A percentile compares a stretch with the other conserved stretches of the same genome.
Conservation (phyloP, 2,329 filamentous ascomycete species). For the Chaetomiaceae sp. region DNA sequence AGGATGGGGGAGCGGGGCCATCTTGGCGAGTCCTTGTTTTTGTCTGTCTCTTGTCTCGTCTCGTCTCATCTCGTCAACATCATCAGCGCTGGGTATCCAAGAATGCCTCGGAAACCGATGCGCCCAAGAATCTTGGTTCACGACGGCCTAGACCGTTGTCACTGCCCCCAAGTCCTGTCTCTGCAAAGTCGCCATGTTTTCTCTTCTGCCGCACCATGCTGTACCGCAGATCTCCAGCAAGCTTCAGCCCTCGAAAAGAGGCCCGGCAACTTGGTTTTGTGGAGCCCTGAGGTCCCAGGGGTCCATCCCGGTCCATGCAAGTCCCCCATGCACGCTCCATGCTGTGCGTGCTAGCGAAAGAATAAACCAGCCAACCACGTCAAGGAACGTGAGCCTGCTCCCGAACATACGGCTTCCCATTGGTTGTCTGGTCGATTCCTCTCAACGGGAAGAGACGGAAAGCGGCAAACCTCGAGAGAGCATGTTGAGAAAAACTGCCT, state of each 20-base stretch:
- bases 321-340: not conserved
- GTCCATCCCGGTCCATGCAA: not conserved
- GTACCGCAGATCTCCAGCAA: not conserved
- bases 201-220: not conserved
- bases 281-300: not conserved
- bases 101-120: no score
- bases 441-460: not conserved
- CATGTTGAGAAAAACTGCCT: no score
- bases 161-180: no score
- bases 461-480: no score
- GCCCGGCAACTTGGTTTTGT: slow-evolving; percentile 9
- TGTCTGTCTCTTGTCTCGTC: no score
- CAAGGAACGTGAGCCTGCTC: not conserved
- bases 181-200: no score
- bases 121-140: no score
- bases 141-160: no score
- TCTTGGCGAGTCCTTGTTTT: slow-evolving; percentile 1
- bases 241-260: not conserved
- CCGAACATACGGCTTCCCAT: not conserved
- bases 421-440: not conserved
- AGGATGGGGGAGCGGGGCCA: not conserved
- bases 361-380: slow-evolving; percentile 6
- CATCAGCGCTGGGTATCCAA: no score
- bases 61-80: no score
- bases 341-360: not conserved